These are phyloP conservation scores for Apiospora malaysiana DNA, from an alignment of 2,329 filamentous ascomycete species.

Conservation along the genomic window DNA sequence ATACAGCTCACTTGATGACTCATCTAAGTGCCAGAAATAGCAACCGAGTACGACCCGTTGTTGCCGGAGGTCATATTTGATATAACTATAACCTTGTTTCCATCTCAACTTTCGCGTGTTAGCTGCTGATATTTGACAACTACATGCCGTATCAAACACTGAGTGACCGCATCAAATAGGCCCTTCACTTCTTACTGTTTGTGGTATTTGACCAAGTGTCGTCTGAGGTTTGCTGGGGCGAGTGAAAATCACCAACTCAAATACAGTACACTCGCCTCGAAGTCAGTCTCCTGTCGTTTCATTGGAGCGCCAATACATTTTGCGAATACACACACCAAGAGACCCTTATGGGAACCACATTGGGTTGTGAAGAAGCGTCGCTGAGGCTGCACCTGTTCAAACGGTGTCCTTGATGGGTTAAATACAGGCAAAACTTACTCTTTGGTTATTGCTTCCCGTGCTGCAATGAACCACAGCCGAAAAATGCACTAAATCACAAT, in stretches of 20 bases:
- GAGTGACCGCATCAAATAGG: background rate
- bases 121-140: background rate
- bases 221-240: background rate
- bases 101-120: background rate
- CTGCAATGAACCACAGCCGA: background rate
- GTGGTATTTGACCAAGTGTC: background rate
- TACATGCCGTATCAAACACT: background rate
- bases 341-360: background rate
- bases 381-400: background rate
- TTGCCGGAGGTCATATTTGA: background rate
- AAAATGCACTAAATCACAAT: background rate
- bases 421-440: background rate
- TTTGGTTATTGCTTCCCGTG: background rate
- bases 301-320: background rate
- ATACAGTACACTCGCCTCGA: no score
- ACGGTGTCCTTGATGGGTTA: background rate
- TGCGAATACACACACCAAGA: background rate
- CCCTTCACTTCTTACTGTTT: background rate
- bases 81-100: background rate
- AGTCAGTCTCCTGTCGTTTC: background rate
- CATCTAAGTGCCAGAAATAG: background rate
- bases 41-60: background rate
- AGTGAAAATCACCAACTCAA: background rate
- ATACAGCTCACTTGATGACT: background rate
- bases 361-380: background rate